Evolutionary conservation across 345 rosid genomes (phyloP).

Genomic region (Fremontodendron californicum): DNA sequence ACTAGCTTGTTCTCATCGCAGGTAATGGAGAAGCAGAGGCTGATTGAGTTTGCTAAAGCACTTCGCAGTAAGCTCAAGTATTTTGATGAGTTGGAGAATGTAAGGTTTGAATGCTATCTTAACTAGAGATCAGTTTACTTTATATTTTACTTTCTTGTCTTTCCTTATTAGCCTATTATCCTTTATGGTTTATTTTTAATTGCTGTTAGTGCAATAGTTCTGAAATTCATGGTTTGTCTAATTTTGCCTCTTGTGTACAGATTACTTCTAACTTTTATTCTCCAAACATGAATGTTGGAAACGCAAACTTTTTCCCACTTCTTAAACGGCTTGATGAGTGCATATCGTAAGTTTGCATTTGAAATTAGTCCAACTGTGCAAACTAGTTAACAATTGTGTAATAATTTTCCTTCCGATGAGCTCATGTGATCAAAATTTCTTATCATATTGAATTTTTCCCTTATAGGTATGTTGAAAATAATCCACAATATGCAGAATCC

Average conservation of each 20-base stretch:
- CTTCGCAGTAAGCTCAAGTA: slow-evolving; percentile 87
- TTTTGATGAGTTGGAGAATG: slow-evolving; percentile 99
- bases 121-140: slow-evolving; percentile 15
- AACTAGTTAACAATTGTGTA: background rate
- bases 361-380: background rate
- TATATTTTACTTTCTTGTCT: background rate
- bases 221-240: slow-evolving; percentile 7
- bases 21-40: slow-evolving; percentile 84
- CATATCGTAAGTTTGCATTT: slow-evolving; percentile 65
- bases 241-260: slow-evolving; percentile 40
- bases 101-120: slow-evolving; percentile 65
- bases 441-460: slow-evolving; percentile 10
- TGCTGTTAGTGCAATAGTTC: background rate
- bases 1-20: slow-evolving; percentile 23
- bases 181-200: background rate
- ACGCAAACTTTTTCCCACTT: slow-evolving; percentile 72
- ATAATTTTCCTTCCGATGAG: background rate
- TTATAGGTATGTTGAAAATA: slow-evolving; percentile 73
- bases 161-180: background rate
- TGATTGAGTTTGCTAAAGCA: slow-evolving; percentile 91
- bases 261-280: slow-evolving; percentile 84
- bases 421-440: background rate
- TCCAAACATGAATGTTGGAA: slow-evolving; percentile 75
- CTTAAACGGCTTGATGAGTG: slow-evolving; percentile 93
- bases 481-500: slow-evolving; percentile 95